These are phyloP conservation scores for Talinum fruticosum DNA, from an alignment of 148 eudicot species.

Conservation along the genomic window DNA sequence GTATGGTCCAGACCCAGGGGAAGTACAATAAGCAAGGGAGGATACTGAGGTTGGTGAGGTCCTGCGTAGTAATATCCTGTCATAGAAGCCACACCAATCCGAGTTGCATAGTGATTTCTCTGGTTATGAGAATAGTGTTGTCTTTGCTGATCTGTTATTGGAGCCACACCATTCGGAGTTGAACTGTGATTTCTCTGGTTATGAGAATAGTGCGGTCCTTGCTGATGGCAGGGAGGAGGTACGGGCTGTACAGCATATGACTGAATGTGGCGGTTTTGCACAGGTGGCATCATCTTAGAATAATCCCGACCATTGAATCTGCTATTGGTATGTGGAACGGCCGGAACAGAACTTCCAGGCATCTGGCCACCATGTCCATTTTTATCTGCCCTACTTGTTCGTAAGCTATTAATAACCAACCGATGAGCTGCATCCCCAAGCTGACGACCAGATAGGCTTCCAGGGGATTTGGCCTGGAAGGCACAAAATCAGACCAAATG, in stretches of 20 bases:
- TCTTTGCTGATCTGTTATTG: constrained; percentile 23
- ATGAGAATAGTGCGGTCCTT: constrained; percentile 23
- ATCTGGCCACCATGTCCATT: constrained; percentile 28
- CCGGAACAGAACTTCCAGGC: constrained; percentile 18
- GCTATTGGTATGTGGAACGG: constrained; percentile 24
- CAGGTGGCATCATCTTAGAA: constrained; percentile 22
- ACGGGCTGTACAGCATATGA: neutral
- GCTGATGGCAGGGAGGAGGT: constrained; percentile 23
- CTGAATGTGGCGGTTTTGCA: constrained; percentile 5
- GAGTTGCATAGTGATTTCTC: constrained; percentile 22
- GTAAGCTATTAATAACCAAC: constrained; percentile 71
- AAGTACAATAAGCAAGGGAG: constrained; percentile 1
- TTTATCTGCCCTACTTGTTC: constrained; percentile 28
- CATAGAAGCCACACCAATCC: constrained; percentile 4
- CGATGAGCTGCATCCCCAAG: constrained; percentile 90
- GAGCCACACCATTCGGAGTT: too few relatives aligned
- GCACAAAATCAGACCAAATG: neutral
- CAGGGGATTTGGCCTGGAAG: constrained; percentile 48
- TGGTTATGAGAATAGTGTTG: constrained; percentile 16
- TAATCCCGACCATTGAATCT: constrained; percentile 34
- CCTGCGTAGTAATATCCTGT: constrained; percentile 19
- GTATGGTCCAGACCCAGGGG: constrained; percentile 16
- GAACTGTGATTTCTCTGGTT: neutral
- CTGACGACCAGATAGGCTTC: constrained; percentile 63
- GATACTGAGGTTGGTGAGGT: constrained; percentile 28